Percentiles rank a stretch among this genome's conserved stretches.
Conservation (phyloP, 2,329 filamentous ascomycete genomes). For the Penicillium sp. region DNA sequence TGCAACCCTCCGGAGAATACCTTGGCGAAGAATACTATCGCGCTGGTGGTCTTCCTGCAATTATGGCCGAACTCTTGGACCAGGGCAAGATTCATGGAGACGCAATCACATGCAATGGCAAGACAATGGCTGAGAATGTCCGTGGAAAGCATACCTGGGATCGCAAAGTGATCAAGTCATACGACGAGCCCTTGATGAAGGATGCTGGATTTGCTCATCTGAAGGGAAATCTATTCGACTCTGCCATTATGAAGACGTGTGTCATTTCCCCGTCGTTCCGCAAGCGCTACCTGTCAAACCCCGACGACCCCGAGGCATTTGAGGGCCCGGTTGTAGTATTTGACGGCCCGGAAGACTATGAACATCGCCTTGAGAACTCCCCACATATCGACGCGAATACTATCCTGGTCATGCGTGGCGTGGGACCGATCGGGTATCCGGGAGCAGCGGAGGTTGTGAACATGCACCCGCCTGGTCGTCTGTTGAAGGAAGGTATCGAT, state of each 20-base stretch:
- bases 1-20: slow-evolving; percentile 57
- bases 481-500: slow-evolving; percentile 49
- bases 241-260: slow-evolving; percentile 57
- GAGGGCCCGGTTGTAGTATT: slow-evolving; percentile 52
- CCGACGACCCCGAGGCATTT: slow-evolving; percentile 51
- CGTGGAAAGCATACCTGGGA: slow-evolving; percentile 50
- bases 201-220: slow-evolving; percentile 56
- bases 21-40: slow-evolving; percentile 58
- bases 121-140: slow-evolving; percentile 23
- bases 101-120: slow-evolving; percentile 36
- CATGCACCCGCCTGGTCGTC: slow-evolving; percentile 51
- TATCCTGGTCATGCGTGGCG: slow-evolving; percentile 53
- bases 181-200: slow-evolving; percentile 48
- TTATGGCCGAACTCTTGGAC: slow-evolving; percentile 56
- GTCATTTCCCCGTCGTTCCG: slow-evolving; percentile 52
- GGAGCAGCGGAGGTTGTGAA: slow-evolving; percentile 56
- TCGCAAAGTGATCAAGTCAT: slow-evolving; percentile 49
- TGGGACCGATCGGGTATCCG: slow-evolving; percentile 53
- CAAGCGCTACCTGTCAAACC: slow-evolving; percentile 48
- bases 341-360: slow-evolving; percentile 54
- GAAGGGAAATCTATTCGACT: slow-evolving; percentile 51
- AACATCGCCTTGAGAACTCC: slow-evolving; percentile 43
- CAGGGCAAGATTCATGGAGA: slow-evolving; percentile 47
- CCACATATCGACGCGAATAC: slow-evolving; percentile 41
- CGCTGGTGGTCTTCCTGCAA: slow-evolving; percentile 55